A percentile compares a stretch with the other conserved stretches of the same genome.
These are phyloP conservation scores for Lavandula angustifolia DNA, from an alignment of 257 asterid species.

Conservation along the genomic window DNA sequence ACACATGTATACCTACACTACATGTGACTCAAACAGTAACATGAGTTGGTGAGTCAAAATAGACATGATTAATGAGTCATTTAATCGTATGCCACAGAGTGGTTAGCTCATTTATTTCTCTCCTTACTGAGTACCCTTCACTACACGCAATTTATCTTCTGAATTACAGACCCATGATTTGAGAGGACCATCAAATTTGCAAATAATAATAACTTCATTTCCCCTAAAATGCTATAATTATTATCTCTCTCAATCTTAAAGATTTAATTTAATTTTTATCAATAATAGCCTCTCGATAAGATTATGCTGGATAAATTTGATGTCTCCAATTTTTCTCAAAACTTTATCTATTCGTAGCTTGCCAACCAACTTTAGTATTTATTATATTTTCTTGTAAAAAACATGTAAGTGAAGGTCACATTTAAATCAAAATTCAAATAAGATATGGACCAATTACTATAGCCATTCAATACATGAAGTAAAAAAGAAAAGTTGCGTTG, in stretches of 20 bases:
- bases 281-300: too few relatives aligned
- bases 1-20: neutral
- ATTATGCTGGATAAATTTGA: too few relatives aligned
- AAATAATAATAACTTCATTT: too few relatives aligned
- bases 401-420: neutral
- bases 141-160: constrained; percentile 18
- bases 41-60: constrained; percentile 23
- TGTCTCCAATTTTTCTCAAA: too few relatives aligned
- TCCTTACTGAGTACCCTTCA: neutral
- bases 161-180: neutral
- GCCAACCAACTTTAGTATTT: too few relatives aligned
- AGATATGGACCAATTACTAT: neutral
- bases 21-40: neutral
- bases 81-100: neutral
- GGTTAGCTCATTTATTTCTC: constrained; percentile 28
- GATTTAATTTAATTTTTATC: too few relatives aligned
- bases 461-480: neutral
- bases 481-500: neutral
- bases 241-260: too few relatives aligned
- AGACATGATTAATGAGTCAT: neutral
- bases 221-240: too few relatives aligned
- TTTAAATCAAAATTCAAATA: neutral
- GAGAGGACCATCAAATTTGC: neutral
- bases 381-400: too few relatives aligned
- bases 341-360: too few relatives aligned